These are phyloP conservation scores for Erodium moschatum DNA, from an alignment of 441 rosid genomes.

Conservation along the genomic window DNA sequence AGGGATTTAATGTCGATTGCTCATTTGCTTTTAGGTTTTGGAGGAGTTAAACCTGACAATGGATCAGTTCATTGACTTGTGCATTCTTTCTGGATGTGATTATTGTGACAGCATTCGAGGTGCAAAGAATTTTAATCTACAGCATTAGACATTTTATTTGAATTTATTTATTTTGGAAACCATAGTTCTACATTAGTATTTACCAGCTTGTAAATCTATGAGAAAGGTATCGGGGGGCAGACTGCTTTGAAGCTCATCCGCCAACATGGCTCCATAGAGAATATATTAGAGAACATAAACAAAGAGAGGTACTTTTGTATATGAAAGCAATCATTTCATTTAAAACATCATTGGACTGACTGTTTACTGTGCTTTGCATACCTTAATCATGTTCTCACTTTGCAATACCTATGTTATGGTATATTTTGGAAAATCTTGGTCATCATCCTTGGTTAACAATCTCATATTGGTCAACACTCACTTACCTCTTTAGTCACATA, in stretches of 20 bases:
- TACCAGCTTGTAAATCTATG: neutral
- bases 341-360: neutral
- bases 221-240: constrained; percentile 77
- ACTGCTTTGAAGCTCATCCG: constrained; percentile 92
- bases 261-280: constrained; percentile 86
- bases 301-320: constrained; percentile 51
- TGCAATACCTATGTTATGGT: too few relatives aligned
- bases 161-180: too few relatives aligned
- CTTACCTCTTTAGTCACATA: neutral
- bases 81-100: constrained; percentile 97
- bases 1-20: neutral
- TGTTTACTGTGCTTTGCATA: too few relatives aligned
- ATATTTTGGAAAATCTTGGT: too few relatives aligned
- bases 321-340: neutral
- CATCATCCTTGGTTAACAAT: too few relatives aligned
- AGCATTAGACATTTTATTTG: neutral
- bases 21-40: constrained; percentile 45
- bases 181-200: too few relatives aligned
- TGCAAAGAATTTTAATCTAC: constrained; percentile 23
- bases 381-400: too few relatives aligned
- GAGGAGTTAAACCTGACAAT: constrained; percentile 78
- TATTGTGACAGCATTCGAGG: constrained; percentile 96
- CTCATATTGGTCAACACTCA: too few relatives aligned
- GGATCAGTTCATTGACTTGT: constrained; percentile 93
- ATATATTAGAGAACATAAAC: constrained; percentile 67